A percentile compares a stretch with the other conserved stretches of the same genome.
Conservation (phyloP, 257 asterid genomes). For the Plectranthus barbatus region DNA sequence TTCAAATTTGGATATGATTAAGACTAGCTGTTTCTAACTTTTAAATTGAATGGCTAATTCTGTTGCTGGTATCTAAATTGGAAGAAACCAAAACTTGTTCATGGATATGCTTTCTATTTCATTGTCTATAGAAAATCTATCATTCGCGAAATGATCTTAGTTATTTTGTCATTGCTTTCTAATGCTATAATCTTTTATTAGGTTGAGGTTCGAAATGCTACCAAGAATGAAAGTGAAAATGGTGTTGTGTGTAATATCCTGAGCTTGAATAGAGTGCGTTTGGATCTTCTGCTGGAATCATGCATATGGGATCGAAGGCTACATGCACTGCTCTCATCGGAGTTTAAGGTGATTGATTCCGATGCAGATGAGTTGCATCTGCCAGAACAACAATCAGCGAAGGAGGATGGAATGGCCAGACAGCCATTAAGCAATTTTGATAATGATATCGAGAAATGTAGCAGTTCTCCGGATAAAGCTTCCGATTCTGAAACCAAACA, state of each 20-base stretch:
- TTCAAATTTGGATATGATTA: too few species aligned
- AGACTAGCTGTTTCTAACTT: too few species aligned
- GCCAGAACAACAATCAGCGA: not conserved
- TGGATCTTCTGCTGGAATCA: conserved; percentile 70
- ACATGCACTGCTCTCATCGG: conserved; percentile 54
- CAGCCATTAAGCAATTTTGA: conserved; percentile 15
- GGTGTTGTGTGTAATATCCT: conserved; percentile 39
- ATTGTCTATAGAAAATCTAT: too few species aligned
- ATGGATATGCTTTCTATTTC: too few species aligned
- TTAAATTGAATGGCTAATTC: too few species aligned
- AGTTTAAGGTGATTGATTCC: conserved; percentile 20
- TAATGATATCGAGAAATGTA: conserved; percentile 18
- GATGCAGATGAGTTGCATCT: conserved; percentile 17
- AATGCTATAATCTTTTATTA: conserved; percentile 18
- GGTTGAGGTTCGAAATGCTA: conserved; percentile 50
- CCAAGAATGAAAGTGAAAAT: conserved; percentile 36
- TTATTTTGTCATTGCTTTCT: too few species aligned
- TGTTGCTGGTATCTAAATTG: too few species aligned
- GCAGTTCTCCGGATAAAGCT: not conserved
- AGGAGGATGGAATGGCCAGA: conserved; percentile 13
- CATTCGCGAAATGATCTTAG: too few species aligned
- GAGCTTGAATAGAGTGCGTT: conserved; percentile 54
- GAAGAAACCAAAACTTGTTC: too few species aligned
- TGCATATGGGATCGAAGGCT: conserved; percentile 81
- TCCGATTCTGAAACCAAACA: conserved; percentile 25